Percentiles rank a stretch among this genome's conserved stretches.
Evolutionary conservation across 257 asterid species (phyloP).

Genomic region (Petunia secreta): DNA sequence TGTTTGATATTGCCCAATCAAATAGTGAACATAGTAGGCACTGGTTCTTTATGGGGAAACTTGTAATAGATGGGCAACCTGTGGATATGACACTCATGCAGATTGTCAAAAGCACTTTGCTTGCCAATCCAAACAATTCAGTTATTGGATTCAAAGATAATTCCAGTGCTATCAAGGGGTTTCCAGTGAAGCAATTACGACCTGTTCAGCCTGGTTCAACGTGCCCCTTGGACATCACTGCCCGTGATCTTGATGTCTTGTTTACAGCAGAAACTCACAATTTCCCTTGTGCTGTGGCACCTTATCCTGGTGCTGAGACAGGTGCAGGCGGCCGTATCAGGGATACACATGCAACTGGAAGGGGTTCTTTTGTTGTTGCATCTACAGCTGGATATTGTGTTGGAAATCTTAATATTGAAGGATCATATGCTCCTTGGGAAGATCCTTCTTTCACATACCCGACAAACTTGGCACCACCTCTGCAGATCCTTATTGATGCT

Average conservation of each 20-base stretch:
- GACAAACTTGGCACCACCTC: conserved; percentile 76
- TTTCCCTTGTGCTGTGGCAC: conserved; percentile 98
- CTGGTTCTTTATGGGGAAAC: conserved; percentile 93
- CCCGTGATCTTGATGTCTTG: conserved; percentile 66
- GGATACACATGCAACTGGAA: conserved; percentile 96
- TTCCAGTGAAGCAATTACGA: conserved; percentile 64
- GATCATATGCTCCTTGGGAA: conserved; percentile 93
- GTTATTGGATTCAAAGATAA: conserved; percentile 97
- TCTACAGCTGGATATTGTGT: conserved; percentile 95
- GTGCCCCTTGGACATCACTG: conserved; percentile 58
- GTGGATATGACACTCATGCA: conserved; percentile 81
- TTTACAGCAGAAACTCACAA: conserved; percentile 97
- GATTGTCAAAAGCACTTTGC: conserved; percentile 80
- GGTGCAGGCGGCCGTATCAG: conserved; percentile 97
- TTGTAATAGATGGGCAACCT: conserved; percentile 74
- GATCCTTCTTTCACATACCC: conserved; percentile 82
- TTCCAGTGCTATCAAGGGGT: conserved; percentile 91
- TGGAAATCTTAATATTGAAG: conserved; percentile 87
- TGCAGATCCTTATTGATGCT: conserved; percentile 82
- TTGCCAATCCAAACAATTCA: conserved; percentile 81
- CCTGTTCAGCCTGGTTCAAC: conserved; percentile 74
- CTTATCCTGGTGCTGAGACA: conserved; percentile 98
- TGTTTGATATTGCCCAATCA: conserved; percentile 96
- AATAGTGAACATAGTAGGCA: conserved; percentile 97
- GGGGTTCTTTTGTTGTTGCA: conserved; percentile 89